Evolutionary conservation across 2,329 filamentous ascomycete species (phyloP).

Genomic region (Daldinia sp.): DNA sequence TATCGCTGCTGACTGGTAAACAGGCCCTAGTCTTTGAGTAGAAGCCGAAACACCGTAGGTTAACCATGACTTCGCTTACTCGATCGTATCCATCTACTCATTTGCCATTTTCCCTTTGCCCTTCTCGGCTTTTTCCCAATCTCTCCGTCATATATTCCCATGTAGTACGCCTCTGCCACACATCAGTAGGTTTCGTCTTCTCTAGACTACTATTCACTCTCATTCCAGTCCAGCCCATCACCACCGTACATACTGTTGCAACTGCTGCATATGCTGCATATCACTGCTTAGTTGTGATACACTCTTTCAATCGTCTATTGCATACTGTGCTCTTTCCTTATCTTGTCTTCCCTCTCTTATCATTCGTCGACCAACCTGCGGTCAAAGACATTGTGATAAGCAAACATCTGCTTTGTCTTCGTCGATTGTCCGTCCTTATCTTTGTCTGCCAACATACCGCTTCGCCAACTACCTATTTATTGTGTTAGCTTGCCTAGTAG

Average conservation of each 20-base stretch:
- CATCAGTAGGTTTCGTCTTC: slow-evolving; percentile 16
- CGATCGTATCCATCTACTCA: slow-evolving; percentile 28
- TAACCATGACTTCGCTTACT: slow-evolving; percentile 32
- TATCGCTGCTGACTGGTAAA: slow-evolving; percentile 33
- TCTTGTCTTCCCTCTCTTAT: slow-evolving; percentile 26
- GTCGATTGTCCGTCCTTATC: slow-evolving; percentile 9
- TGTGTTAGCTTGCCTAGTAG: slow-evolving; percentile 17
- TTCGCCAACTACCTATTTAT: slow-evolving; percentile 16
- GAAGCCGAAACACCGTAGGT: slow-evolving; percentile 21
- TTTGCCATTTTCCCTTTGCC: slow-evolving; percentile 12
- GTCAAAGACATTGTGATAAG: slow-evolving; percentile 28
- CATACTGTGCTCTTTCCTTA: slow-evolving; percentile 16
- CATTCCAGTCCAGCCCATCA: slow-evolving; percentile 16
- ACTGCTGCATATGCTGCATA: neutral
- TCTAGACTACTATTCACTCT: slow-evolving; percentile 16
- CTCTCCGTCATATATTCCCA: slow-evolving; percentile 29
- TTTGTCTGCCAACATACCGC: slow-evolving; percentile 6
- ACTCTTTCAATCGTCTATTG: slow-evolving; percentile 6
- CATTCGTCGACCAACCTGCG: slow-evolving; percentile 8
- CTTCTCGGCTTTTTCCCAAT: slow-evolving; percentile 19
- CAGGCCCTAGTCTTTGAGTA: slow-evolving; percentile 25
- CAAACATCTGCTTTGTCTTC: slow-evolving; percentile 15
- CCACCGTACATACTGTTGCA: neutral
- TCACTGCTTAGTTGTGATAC: slow-evolving; percentile 10
- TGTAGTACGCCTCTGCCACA: slow-evolving; percentile 6